Evolutionary conservation across 2,329 filamentous ascomycete species (phyloP), one percentile per base, ranked within the genome.

Genomic region (Diplodia seriata): DNA sequence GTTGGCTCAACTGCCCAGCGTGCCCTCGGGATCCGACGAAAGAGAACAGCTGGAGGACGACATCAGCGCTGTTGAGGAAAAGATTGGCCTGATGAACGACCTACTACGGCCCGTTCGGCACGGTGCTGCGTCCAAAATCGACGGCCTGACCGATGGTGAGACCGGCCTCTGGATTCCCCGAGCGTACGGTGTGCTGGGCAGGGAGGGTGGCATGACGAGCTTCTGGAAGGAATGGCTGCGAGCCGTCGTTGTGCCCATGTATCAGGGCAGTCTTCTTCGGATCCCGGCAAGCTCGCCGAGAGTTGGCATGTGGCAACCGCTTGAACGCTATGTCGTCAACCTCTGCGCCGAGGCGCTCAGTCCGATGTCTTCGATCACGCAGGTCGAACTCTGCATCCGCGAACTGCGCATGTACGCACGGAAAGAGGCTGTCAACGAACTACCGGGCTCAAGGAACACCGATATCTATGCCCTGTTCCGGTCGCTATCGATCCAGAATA

Each of bases 161-260:
- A 97, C 93, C 65, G 95, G 94, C 2, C 89, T 98, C 69, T 99
- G 95, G 95, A 93, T 93, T 62, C 95, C 95, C 20, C 87, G 95
- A 71, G 93, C 94, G 1, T 99, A 97, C 76, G 95, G 95, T 68
- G 90, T 99, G 70, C 84, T 99, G 70, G 95, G 95, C 40, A 87
- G 92, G 70, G 95, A 99, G 76, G 85, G 85, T 14, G 90, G 89
- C 69, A 87, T 96, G 80, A 93, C 94, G 71, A 88, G 89, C 38
- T 98, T 99, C 81, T 99, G 94, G 94, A 98, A 98, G 79, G 95
- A 99, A 78, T 99, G 95, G 95, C 86, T 99, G 57, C 91, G 93
- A 79, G 94, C 94, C 7, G 87, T 98, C 11, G 85, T 95, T n/a
- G 92, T 97, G 26, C 95, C 95, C 33, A 99, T 98, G 95, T 93